Conservation (phyloP, 495 filamentous ascomycete species). For the Sphaerosporella brunnea region DNA sequence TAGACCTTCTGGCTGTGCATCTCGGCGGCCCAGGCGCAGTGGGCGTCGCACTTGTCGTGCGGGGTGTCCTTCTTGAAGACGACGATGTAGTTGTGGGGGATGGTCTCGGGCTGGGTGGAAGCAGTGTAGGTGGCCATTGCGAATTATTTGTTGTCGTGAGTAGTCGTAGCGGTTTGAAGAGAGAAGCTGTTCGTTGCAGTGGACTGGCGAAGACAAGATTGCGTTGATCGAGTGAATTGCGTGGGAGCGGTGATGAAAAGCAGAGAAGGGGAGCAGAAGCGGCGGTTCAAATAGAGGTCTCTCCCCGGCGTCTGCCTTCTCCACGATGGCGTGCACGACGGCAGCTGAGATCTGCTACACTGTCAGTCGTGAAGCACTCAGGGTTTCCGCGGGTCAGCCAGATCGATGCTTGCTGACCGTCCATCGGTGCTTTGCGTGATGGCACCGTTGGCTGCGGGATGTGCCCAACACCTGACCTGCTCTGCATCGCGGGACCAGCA, state of each 20-base stretch:
- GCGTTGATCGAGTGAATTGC: neutral
- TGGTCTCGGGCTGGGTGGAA: slow-evolving; percentile 6
- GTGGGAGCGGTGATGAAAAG: neutral
- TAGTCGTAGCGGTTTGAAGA: neutral
- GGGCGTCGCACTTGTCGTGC: slow-evolving; percentile 12
- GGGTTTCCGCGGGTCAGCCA: too few species aligned
- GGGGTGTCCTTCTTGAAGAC: slow-evolving; percentile 32
- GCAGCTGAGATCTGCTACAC: too few species aligned
- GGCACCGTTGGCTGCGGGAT: too few species aligned
- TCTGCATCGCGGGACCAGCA: too few species aligned
- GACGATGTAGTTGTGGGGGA: slow-evolving; percentile 37
- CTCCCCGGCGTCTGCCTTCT: too few species aligned
- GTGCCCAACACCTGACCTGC: too few species aligned
- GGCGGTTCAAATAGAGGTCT: too few species aligned
- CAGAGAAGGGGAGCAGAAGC: too few species aligned
- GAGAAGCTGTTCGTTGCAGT: neutral
- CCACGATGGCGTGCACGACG: too few species aligned
- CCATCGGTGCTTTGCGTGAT: too few species aligned
- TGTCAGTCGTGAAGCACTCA: too few species aligned
- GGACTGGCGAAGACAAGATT: neutral
- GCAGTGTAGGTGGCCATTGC: neutral
- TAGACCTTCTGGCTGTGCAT: slow-evolving; percentile 5
- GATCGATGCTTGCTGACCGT: too few species aligned
- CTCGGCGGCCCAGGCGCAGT: slow-evolving; percentile 25
- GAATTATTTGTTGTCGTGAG: neutral